Evolutionary conservation across 2,329 filamentous ascomycete genomes (phyloP), one percentile per base, ranked within the genome.

Genomic region (Pleomassaria siparia): DNA sequence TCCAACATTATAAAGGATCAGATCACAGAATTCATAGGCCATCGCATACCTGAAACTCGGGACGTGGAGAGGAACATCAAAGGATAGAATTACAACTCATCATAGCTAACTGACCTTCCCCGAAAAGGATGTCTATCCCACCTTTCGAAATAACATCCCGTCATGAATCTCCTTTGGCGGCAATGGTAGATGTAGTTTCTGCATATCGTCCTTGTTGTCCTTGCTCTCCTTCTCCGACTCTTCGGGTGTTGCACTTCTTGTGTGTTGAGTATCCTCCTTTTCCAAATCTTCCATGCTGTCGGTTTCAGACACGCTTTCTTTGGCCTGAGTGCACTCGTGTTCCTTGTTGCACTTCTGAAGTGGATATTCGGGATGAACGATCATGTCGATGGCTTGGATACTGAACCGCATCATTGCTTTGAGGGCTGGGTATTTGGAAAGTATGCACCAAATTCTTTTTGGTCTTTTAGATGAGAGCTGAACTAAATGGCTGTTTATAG

Each of bases 141-240:
- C 43, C 20, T 43, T 47, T 16, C 12, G 45, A 16, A 47, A 47
- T 10, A 47, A 15, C 22, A 24, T 12, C 11, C 40, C 45, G 30
- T 47, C 39, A 25, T 47, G 45, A 20, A 47, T 42, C 15, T 42
- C 32, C 15, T 29, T 28, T 13, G 37, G 45, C 22, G 45, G 45
- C 20, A 47, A 32, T 24, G 21, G 26, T 2, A 26, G 21, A 33
- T 16, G 32, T 24, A 25, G 16, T 10, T 6, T n/a, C 8, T 30
- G 13, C 29, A 18, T 13, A 18, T 25, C 36, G 15, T n/a, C 35
- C 21, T 24, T 15, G 5, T 12, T 8, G 3, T 15, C 18, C 13
- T 15, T 22, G 32, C 11, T 8, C 32, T 16, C 20, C 12, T 18
- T 13, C 32, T 35, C 12, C 12, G 15, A 37, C 11, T 22, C 9